Conservation (phyloP, 2,329 filamentous ascomycete genomes). For the Camptophora hylomeconis region DNA sequence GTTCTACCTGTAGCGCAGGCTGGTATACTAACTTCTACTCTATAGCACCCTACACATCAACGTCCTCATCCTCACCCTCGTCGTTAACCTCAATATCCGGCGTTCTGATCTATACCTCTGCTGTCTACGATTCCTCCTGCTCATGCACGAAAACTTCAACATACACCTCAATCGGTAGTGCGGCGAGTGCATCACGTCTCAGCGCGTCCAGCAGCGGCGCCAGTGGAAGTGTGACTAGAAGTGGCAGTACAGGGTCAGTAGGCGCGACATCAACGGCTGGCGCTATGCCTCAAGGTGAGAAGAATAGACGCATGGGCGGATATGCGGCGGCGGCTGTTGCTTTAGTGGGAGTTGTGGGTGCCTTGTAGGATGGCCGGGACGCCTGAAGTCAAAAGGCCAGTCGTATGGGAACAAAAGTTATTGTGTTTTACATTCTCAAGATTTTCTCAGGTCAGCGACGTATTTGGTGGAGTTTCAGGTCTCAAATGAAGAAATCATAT, state of each 20-base stretch:
- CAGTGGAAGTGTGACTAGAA: too few species aligned
- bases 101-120: slow-evolving; percentile 12
- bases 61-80: slow-evolving; percentile 15
- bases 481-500: too few species aligned
- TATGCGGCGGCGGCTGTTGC: slow-evolving; percentile 5
- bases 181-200: too few species aligned
- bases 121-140: slow-evolving; percentile 15
- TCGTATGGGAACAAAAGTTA: too few species aligned
- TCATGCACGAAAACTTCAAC: slow-evolving; percentile 2
- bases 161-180: neutral
- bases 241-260: too few species aligned
- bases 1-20: slow-evolving; percentile 6
- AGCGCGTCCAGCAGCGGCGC: too few species aligned
- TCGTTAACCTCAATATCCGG: slow-evolving; percentile 14
- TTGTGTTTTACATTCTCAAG: too few species aligned
- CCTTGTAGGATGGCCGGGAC: slow-evolving; percentile 5
- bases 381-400: too few species aligned
- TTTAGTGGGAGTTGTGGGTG: slow-evolving; percentile 6
- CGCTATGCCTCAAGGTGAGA: slow-evolving; percentile 2
- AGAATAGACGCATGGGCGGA: slow-evolving; percentile 1
- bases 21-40: slow-evolving; percentile 10
- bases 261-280: too few species aligned
- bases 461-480: too few species aligned
- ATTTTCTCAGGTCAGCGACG: too few species aligned
- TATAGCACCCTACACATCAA: slow-evolving; percentile 19